Evolutionary conservation across 2,329 filamentous ascomycete species (phyloP).

Genomic region (Pseudogymnoascus sp.): DNA sequence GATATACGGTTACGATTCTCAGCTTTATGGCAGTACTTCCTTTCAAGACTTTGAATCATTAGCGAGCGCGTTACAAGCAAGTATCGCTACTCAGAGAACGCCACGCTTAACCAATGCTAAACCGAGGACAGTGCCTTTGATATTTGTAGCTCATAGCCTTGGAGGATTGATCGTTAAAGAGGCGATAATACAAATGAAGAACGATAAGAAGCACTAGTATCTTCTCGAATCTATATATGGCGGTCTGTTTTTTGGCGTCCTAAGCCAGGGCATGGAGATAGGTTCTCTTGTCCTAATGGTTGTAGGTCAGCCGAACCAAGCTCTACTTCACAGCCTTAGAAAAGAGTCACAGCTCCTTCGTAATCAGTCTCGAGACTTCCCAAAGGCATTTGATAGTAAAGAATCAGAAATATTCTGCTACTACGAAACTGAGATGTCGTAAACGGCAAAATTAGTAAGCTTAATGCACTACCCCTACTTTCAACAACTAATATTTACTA

Average conservation of each 20-base stretch:
- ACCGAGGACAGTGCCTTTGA: conserved; percentile 8
- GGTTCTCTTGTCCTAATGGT: conserved; percentile 13
- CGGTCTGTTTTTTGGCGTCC: conserved; percentile 15
- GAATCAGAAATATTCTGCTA: conserved; percentile 12
- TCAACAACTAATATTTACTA: neutral
- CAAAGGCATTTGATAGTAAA: conserved; percentile 6
- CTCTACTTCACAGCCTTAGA: conserved; percentile 7
- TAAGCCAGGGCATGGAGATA: conserved; percentile 14
- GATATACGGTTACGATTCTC: neutral
- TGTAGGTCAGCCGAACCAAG: conserved; percentile 11
- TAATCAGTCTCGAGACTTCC: conserved; percentile 3
- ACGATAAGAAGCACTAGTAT: neutral
- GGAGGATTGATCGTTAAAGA: conserved; percentile 20
- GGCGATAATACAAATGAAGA: conserved; percentile 12
- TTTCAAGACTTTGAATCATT: neutral
- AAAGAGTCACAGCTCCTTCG: conserved; percentile 11
- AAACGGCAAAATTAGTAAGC: conserved; percentile 12
- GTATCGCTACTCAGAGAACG: neutral
- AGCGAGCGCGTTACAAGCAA: neutral
- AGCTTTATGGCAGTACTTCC: neutral
- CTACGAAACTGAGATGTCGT: conserved; percentile 13
- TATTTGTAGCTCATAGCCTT: conserved; percentile 19
- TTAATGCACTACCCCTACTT: neutral
- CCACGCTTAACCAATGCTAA: no score
- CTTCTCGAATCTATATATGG: conserved; percentile 10